A percentile compares a stretch with the other conserved stretches of the same genome.
Evolutionary conservation across 352 stramenopile genomes (phyloP).

Genomic region (Globisporangium lucens): DNA sequence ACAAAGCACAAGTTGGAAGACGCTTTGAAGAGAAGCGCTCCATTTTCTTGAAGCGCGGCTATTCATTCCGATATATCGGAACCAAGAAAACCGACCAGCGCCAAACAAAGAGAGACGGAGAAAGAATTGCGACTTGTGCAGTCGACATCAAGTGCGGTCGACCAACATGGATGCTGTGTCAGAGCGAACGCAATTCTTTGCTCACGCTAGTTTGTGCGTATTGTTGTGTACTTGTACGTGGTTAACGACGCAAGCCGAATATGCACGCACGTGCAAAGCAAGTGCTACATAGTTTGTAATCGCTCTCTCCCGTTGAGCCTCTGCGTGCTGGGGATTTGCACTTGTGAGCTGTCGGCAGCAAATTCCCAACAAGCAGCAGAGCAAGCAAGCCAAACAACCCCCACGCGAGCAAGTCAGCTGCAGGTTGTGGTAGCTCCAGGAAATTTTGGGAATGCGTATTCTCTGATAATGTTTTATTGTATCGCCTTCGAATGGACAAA

Average conservation of each 20-base stretch:
- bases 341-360: background rate
- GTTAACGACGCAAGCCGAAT: background rate
- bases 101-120: too few species aligned
- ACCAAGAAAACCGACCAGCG: background rate
- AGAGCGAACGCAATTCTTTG: background rate
- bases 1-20: background rate
- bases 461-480: too few species aligned
- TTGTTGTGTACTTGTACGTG: background rate
- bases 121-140: background rate
- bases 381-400: background rate
- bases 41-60: background rate
- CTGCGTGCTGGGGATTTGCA: background rate
- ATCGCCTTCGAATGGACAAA: too few species aligned
- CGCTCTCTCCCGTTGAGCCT: background rate
- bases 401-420: background rate
- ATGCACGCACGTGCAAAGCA: background rate
- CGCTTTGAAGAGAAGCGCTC: background rate
- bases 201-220: background rate
- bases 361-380: background rate
- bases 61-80: background rate
- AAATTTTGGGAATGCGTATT: background rate
- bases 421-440: background rate
- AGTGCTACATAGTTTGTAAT: background rate
- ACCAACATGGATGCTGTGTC: background rate
- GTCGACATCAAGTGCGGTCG: background rate